Evolutionary conservation across 2,329 filamentous ascomycete species (phyloP).

Genomic region (Huntiella savannae): DNA sequence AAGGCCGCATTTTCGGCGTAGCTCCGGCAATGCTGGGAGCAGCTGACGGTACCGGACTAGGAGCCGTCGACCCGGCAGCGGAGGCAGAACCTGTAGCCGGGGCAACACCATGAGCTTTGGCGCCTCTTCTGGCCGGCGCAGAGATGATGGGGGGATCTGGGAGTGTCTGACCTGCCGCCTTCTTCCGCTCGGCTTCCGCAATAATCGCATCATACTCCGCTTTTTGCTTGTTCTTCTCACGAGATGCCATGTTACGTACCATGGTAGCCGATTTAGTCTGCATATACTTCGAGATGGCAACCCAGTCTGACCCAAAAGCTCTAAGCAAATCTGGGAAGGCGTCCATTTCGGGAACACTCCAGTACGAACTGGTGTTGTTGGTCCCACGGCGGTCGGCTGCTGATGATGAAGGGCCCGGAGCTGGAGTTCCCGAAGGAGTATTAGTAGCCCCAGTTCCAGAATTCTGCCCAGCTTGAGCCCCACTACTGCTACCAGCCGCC

Average conservation of each 20-base stretch:
- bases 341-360: constrained; percentile 64
- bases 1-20: constrained; percentile 5
- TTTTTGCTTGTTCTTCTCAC: constrained; percentile 37
- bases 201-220: constrained; percentile 40
- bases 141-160: constrained; percentile 37
- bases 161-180: constrained; percentile 34
- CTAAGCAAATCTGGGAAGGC: constrained; percentile 56
- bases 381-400: constrained; percentile 30
- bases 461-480: background rate
- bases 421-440: constrained; percentile 22
- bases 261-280: constrained; percentile 73
- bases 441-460: constrained; percentile 11
- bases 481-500: background rate
- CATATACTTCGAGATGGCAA: constrained; percentile 57
- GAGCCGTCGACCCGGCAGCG: constrained; percentile 2
- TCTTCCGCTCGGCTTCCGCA: constrained; percentile 39
- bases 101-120: constrained; percentile 14
- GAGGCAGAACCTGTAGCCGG: constrained; percentile 11
- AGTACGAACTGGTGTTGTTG: constrained; percentile 58
- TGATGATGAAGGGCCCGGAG: constrained; percentile 31
- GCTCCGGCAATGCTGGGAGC: constrained; percentile 1
- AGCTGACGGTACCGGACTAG: constrained; percentile 3
- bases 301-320: constrained; percentile 65
- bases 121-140: constrained; percentile 22
- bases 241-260: constrained; percentile 54